Percentiles rank a stretch among this genome's conserved stretches.
These are phyloP conservation scores for Sclerotinia borealis DNA, from an alignment of 2,329 filamentous ascomycete genomes.

Conservation along the genomic window DNA sequence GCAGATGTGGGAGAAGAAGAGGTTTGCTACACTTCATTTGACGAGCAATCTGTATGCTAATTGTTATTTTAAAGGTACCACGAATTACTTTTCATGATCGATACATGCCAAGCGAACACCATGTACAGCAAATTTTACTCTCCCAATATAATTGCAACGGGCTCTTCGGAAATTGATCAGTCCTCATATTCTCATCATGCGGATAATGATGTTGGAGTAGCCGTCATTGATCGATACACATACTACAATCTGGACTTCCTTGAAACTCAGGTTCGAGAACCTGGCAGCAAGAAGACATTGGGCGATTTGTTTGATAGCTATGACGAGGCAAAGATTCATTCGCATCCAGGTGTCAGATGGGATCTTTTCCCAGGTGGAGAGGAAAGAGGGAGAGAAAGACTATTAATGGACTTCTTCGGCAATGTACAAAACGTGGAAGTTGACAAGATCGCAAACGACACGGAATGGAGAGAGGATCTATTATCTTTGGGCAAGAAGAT, in stretches of 20 bases:
- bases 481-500: constrained; percentile 67
- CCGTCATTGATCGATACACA: constrained; percentile 96
- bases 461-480: constrained; percentile 65
- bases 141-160: constrained; percentile 95
- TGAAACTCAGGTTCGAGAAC: constrained; percentile 80
- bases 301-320: constrained; percentile 96
- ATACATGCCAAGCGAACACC: constrained; percentile 98
- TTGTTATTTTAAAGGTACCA: constrained; percentile 59
- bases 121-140: constrained; percentile 99
- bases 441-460: constrained; percentile 45
- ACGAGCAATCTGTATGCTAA: background rate
- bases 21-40: constrained; percentile 39
- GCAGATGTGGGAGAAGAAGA: constrained; percentile 99
- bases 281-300: constrained; percentile 80
- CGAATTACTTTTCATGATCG: constrained; percentile 99
- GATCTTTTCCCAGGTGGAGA: constrained; percentile 90
- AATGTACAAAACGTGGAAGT: constrained; percentile 97
- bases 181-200: constrained; percentile 97
- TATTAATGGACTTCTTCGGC: constrained; percentile 95
- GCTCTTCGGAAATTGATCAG: constrained; percentile 92
- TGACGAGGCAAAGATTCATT: constrained; percentile 91
- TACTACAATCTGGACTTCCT: constrained; percentile 98
- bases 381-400: constrained; percentile 65
- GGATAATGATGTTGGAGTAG: constrained; percentile 95
- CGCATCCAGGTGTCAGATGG: constrained; percentile 83